Percentiles rank a stretch among this genome's conserved stretches.
These are phyloP conservation scores for Vinca minor DNA, from an alignment of 257 asterid species.

Conservation along the genomic window DNA sequence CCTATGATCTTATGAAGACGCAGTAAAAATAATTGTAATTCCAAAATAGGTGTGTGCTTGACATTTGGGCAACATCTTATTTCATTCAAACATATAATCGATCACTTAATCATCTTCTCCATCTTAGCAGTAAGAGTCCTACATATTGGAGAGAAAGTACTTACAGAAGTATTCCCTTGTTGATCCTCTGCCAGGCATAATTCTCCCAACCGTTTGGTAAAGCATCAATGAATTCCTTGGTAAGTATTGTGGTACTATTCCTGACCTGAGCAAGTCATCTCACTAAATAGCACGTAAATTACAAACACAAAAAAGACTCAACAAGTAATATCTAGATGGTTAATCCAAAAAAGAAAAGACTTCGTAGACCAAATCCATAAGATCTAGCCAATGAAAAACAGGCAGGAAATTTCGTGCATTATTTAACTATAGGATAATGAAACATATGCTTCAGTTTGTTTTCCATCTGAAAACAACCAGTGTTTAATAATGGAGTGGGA, in stretches of 20 bases:
- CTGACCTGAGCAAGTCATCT: constrained; percentile 84
- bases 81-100: background rate
- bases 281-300: constrained; percentile 68
- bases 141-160: constrained; percentile 23
- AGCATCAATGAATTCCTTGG: constrained; percentile 87
- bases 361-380: background rate
- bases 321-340: constrained; percentile 9
- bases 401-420: background rate
- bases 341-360: constrained; percentile 2
- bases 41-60: background rate
- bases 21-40: background rate
- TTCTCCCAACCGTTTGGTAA: constrained; percentile 98
- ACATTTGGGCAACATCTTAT: background rate
- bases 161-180: constrained; percentile 86
- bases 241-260: constrained; percentile 80
- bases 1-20: background rate
- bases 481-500: background rate
- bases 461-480: background rate
- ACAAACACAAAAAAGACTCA: constrained; percentile 24
- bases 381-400: background rate
- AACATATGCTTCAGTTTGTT: background rate
- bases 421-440: background rate
- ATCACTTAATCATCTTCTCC: background rate
- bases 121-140: background rate
- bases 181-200: constrained; percentile 93